A percentile compares a stretch with the other conserved stretches of the same genome.
phyloP scores from a whole-genome alignment of 306 rosid species.

The Ormosia emarginata region DNA sequence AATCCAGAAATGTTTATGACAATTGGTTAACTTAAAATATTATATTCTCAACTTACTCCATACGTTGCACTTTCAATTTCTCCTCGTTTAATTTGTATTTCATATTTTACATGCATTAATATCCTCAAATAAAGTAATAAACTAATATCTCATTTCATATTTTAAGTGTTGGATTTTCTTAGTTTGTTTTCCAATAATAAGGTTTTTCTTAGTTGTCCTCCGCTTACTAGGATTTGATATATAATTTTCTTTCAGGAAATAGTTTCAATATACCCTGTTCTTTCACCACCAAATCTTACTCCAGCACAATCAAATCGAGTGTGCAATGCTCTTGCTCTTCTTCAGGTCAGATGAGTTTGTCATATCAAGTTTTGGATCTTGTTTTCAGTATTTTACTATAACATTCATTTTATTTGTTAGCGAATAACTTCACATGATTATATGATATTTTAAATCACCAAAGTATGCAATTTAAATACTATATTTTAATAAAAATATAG shows the following conservation, averaged over 20 bases:
- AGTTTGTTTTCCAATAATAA: not conserved
- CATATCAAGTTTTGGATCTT: not conserved
- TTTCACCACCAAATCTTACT: slow-evolving; percentile 89
- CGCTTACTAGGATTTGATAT: slow-evolving; percentile 10
- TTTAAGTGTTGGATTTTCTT: not conserved
- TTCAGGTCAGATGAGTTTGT: slow-evolving; percentile 60
- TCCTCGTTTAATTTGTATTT: not conserved
- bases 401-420: slow-evolving; percentile 11
- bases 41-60: not conserved
- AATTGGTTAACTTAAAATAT: not conserved
- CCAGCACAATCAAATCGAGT: slow-evolving; percentile 92
- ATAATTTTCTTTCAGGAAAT: slow-evolving; percentile 66
- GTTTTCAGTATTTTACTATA: slow-evolving; percentile 1
- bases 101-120: not conserved
- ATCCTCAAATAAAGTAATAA: not conserved
- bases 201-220: not conserved
- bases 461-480: not conserved
- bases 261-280: slow-evolving; percentile 89
- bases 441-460: not conserved
- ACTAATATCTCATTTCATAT: not conserved
- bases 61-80: not conserved
- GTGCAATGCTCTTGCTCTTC: slow-evolving; percentile 98
- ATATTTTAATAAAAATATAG: not conserved
- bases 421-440: not conserved
- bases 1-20: not conserved